Evolutionary conservation across 139 green algal species (phyloP), one percentile per base, ranked within the genome.

Genomic region (Coelastrella sp.): DNA sequence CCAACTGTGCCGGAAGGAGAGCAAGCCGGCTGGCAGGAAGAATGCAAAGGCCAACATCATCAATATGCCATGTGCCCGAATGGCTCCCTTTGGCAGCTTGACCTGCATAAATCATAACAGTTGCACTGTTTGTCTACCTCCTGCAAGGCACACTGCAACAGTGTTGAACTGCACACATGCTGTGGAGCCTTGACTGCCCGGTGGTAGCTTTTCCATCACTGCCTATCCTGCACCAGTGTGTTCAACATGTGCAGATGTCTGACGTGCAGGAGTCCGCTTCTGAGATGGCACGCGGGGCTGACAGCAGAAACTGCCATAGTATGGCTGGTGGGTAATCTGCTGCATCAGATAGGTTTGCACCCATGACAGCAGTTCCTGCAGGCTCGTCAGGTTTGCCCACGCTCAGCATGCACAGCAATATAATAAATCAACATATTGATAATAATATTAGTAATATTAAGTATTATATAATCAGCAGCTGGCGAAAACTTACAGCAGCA

Each of bases 21-120:
- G 68, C 68, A 88, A 57, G 6, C 58, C 84, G 6, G 56, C 20
- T 15, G 84, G 84, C 66, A 88, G 66, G 17, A 80, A 57, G 15
- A 88, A 66, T n/a, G 35, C 84, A 73, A 88, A 88, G 68, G 84
- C 61, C 7, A 80, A 8, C 0, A 88, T n/a, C 84, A 88, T 88
- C 24, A 88, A 57, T 1, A 57, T 57, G 4, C 68, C 84, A 58
- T 88, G 84, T 22, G 58, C 49, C 11, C 8, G 56, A 25, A 86
- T 86, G 20, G 81, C 74, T n/a, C 25, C 24, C 8, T 80, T 14
- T 19, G 74, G 82, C 63, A 78, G 24, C 82, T 61, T 63, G 0
- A 74, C 61, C 82, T 78, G 82, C 82, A 78, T 11, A 1, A 22
- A 74, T 6, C 59, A 4, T 11, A 8, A 81, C 7, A 60, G 15